Base-by-base conservation (phyloP, 495 filamentous ascomycete species). In the Neurospora sublineolata region DNA sequence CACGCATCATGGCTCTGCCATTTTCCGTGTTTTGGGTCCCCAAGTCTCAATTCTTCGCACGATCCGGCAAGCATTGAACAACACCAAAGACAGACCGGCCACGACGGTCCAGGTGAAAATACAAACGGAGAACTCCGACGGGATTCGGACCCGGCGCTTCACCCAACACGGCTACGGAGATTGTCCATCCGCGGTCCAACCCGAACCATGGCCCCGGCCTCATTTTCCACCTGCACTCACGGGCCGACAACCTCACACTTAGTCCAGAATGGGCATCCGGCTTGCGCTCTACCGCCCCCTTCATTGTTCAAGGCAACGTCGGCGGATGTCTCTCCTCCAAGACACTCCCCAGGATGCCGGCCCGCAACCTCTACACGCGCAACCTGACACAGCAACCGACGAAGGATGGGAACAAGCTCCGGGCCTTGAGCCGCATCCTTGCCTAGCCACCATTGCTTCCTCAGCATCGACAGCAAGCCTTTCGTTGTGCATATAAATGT, bases 231-330 rank as follows among this genome's bases (percentile, higher is more conserved):
- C 52, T 33, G 52, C 27, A 3, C 46, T 37, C 4, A 36, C 73
- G 73, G 75, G 41, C 73, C 75, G 75, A 68, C 20, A 40, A 27
- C 8, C 37, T 71, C 37, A 36, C 68, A 36, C 38, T 74, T 72
- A 74, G 69, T 71, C 74, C 76, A 40, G 23, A 76, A 76, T 70
- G 52, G 73, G 76, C 40, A 68, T 18, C 69, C 76, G 73, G 75
- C 69, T 70, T 58, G 30, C 67, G 23, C 69, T 46, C 67, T 72
- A 69, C 75, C 75, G 73, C 37, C 69, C 46, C 72, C 64, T 64
- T 64, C 70, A 60, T 67, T 70, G 58, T 68, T 64, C 69, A 69
- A 69, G 60, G 75, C 71, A 68, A 73, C 10, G 12, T 71, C 73
- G 70, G 75, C 58, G 70, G 33, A 18, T 70, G 36, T 69, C 20